Evolutionary conservation across 2,329 filamentous ascomycete species (phyloP), one percentile per base, ranked within the genome.

Genomic region (Beauveria scarabaeidicola): DNA sequence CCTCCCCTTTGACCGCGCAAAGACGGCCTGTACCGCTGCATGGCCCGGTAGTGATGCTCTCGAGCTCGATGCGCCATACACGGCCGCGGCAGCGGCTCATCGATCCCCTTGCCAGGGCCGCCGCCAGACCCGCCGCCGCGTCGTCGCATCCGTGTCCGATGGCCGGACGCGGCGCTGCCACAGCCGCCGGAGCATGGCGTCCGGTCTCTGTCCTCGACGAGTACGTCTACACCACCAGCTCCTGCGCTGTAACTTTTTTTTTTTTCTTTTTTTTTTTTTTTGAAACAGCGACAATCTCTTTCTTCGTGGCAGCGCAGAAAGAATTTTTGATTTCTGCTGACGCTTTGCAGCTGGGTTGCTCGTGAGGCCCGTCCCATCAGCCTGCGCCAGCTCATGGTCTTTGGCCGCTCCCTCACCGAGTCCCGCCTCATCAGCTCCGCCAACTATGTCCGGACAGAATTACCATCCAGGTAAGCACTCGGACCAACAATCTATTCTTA

Each of bases 361-460:
- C 90, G 88, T 68, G 91, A 96, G 71, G 92, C 92, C 52, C 84
- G 91, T 56, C 94, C 94, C n/a, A 97, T 99, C 70, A 96, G 91
- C 75, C 78, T 99, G 67, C 89, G 94, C 61, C 94, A 97, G 75
- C 83, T 99, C 68, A 97, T 96, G 77, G 95, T 97, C 68, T 99
- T 97, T 74, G 94, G 94, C 32, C 88, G 94, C 52, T 95, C 92
- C 23, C 77, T 99, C 70, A 97, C 92, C 52, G 92, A 97, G 75
- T 81, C 86, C 55, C 87, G 95, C 61, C 81, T 99, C 63, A 84
- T 99, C 66, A 92, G 90, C 75, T 97, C 92, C 47, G 94, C 94
- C 63, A 99, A 99, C 75, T 99, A 99, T 78, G 92, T 97, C 56
- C 89, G 94, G 61, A 91, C 91, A 5, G 94, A 99, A 77, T 83